Evolutionary conservation across 495 filamentous ascomycete species (phyloP), one percentile per base, ranked within the genome.

Genomic region (Extremus antarcticus): DNA sequence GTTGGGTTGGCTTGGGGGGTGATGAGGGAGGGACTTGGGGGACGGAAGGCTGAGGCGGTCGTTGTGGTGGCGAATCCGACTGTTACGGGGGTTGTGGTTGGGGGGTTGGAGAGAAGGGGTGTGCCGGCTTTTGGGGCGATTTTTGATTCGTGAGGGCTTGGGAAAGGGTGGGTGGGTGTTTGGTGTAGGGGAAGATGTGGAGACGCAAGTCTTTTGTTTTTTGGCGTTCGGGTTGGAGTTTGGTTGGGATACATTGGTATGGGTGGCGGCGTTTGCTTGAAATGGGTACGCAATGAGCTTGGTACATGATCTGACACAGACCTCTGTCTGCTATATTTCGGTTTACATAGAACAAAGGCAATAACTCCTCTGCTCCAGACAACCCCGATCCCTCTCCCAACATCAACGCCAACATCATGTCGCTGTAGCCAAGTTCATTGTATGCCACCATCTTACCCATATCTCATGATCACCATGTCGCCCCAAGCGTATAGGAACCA

Each of bases 71-170:
- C 78, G 53, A 92, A 92, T 68, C 83, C 82, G 55, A 77, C 71
- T 55, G 70, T 88, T 48, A 90, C 86, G 43, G 72, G 74, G 63
- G 80, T 80, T 66, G 76, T 90, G 35, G 84, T 90, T 4, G 87
- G 83, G 70, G 85, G 81, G 20, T 72, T 92, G 61, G 84, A 89
- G 64, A 76, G 71, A 9, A 73, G 81, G 49, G 84, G 85, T 0
- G 69, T 88, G 23, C 78, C 83, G 13, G 83, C 86, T 2, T 90
- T 81, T 70, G 87, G 86, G 25, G 81, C 87, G 4, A 86, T 92
- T 58, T 90, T 87, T 67, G 87, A 90, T 71, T 89, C 86, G 24
- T 89, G 68, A 75, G 25, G 53, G 4, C n/a, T n/a, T n/a, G n/a
- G n/a, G n/a, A n/a, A n/a, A n/a, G n/a, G n/a, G n/a, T 35, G 29